Evolutionary conservation across 495 filamentous ascomycete species (phyloP), one percentile per base, ranked within the genome.

Genomic region (Pyrenula aspistea): DNA sequence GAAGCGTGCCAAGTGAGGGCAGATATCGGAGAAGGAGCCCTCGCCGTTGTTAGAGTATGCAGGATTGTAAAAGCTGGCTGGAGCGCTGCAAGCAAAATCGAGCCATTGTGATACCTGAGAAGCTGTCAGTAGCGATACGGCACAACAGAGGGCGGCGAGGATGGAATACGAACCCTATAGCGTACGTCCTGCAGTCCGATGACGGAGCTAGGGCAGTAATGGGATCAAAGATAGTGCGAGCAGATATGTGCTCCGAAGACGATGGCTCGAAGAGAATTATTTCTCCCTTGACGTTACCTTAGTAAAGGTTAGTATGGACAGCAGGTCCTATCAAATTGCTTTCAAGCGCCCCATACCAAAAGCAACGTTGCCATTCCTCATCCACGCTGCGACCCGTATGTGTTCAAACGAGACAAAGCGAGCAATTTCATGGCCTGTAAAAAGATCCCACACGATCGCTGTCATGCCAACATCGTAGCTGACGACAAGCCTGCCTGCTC

Each of bases 1-100:
- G 93, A 97, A 25, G 91, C 89, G 75, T 99, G 93, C 93, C 93
- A 99, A 61, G 91, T 83, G 23, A 99, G 75, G n/a, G 83, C 86
- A 22, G 88, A 80, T 49, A 99, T 93, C 12, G 91, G 86, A 1
- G 93, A 95, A 12, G 94, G 93, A 2, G 82, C 80, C 58, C 91
- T 75, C 8, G 81, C 75, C 1, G 91, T 95, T 22, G 83, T 92
- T 57, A 97, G 74, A 53, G 92, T 97, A 68, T 97, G 91, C 49
- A 97, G 70, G 59, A 99, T 95, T 1, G 88, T 96, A 65, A 97
- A 99, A 53, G 88, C 82, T 53, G 93, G 92, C 67, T 91, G 86
- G 21, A 99, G 79, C 1, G 83, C 86, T 50, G 88, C 91, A 54
- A 99, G 84, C 58, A 99, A 71, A 31, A 97, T 90, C 1, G 92